Conservation (phyloP, 345 rosid species). For the Camelina hispida region DNA sequence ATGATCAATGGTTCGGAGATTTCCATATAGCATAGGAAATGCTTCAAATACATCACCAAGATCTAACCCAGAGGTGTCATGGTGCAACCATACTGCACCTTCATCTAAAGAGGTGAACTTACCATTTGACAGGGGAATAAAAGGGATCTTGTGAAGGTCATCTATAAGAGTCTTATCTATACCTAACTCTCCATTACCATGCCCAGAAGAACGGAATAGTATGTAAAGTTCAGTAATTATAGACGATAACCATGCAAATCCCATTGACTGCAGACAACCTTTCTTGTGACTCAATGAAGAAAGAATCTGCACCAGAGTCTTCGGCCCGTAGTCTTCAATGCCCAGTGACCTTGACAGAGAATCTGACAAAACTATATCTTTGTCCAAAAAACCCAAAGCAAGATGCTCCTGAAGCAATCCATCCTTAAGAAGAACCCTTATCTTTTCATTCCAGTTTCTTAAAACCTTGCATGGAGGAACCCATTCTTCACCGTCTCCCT, state of each 20-base stretch:
- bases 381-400: slow-evolving; percentile 82
- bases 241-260: slow-evolving; percentile 76
- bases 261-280: slow-evolving; percentile 66
- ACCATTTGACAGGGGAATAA: slow-evolving; percentile 86
- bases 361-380: slow-evolving; percentile 74
- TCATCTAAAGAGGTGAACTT: slow-evolving; percentile 66
- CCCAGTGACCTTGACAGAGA: slow-evolving; percentile 80
- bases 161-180: slow-evolving; percentile 50
- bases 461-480: slow-evolving; percentile 90
- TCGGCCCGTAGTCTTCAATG: slow-evolving; percentile 77
- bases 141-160: slow-evolving; percentile 62
- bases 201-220: slow-evolving; percentile 56
- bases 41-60: slow-evolving; percentile 59
- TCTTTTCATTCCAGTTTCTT: slow-evolving; percentile 82
- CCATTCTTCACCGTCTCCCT: slow-evolving; percentile 75
- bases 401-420: slow-evolving; percentile 74
- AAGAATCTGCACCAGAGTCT: slow-evolving; percentile 66
- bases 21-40: slow-evolving; percentile 75
- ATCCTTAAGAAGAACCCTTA: slow-evolving; percentile 61
- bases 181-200: slow-evolving; percentile 43
- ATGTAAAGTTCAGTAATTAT: slow-evolving; percentile 65
- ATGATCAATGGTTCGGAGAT: slow-evolving; percentile 72
- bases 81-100: slow-evolving; percentile 85
- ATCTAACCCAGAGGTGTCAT: slow-evolving; percentile 57
- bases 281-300: slow-evolving; percentile 57